Conservation (phyloP, 2,329 filamentous ascomycete genomes). For the Beauveria medogensis region DNA sequence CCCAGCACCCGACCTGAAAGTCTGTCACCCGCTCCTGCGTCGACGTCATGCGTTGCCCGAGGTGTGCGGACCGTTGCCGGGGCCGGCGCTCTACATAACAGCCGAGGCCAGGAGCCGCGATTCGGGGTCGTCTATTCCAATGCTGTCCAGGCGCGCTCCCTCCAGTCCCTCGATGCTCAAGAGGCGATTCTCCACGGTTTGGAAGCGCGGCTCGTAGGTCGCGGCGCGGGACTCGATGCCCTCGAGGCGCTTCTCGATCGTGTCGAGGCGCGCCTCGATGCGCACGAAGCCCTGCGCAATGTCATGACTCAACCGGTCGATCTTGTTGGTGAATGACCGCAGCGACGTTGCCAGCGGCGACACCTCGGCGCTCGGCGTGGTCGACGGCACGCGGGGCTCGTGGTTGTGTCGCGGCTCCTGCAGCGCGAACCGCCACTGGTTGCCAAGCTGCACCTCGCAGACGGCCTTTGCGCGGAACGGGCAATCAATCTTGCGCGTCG, state of each 20-base stretch:
- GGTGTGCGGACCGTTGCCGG: constrained; percentile 2
- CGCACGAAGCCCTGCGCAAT: constrained; percentile 43
- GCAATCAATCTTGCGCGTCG: constrained; percentile 56
- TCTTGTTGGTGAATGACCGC: constrained; percentile 49
- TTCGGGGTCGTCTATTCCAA: constrained; percentile 39
- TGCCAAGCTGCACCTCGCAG: constrained; percentile 53
- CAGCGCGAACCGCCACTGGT: constrained; percentile 57
- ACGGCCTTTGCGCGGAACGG: constrained; percentile 57
- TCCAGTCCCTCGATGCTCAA: constrained; percentile 32
- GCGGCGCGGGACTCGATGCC: constrained; percentile 40
- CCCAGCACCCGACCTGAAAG: background rate
- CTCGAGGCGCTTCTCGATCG: constrained; percentile 48
- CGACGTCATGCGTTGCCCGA: background rate
- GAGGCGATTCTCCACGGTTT: constrained; percentile 31
- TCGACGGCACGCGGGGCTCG: constrained; percentile 47
- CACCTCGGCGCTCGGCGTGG: constrained; percentile 47
- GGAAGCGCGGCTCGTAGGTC: constrained; percentile 36
- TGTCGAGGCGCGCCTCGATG: constrained; percentile 42
- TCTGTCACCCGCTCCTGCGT: background rate
- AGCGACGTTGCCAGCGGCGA: constrained; percentile 50
- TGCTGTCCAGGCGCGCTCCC: constrained; percentile 33
- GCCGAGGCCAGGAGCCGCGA: constrained; percentile 34
- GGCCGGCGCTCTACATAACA: constrained; percentile 31
- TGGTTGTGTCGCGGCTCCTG: constrained; percentile 55
- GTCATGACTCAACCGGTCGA: constrained; percentile 51